These are phyloP conservation scores for Fusarium metavorans DNA, from an alignment of 2,329 filamentous ascomycete genomes.

Conservation along the genomic window DNA sequence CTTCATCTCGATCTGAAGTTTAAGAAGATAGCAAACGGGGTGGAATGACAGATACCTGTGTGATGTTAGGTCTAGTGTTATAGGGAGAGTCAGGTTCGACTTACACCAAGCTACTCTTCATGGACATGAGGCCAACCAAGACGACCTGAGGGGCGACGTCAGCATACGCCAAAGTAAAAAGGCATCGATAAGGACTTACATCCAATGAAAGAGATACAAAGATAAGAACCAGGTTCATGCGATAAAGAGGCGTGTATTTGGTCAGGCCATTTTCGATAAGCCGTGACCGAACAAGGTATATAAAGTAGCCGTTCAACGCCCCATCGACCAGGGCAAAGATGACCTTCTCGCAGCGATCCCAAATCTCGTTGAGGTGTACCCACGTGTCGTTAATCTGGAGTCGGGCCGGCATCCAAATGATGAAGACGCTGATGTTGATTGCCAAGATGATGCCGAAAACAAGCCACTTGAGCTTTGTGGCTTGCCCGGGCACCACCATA, in stretches of 20 bases:
- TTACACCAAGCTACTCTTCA: constrained; percentile 44
- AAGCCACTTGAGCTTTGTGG: constrained; percentile 56
- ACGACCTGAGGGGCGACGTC: constrained; percentile 18
- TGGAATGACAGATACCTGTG: constrained; percentile 51
- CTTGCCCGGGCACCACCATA: constrained; percentile 53
- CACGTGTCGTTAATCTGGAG: constrained; percentile 56
- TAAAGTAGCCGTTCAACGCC: constrained; percentile 63
- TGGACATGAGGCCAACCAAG: constrained; percentile 45
- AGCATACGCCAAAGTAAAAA: fast-evolving
- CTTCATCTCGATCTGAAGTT: constrained; percentile 63
- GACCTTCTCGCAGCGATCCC: constrained; percentile 65
- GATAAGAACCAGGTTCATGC: constrained; percentile 45
- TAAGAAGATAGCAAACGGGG: constrained; percentile 61
- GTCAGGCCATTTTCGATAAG: constrained; percentile 60
- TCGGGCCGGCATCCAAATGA: constrained; percentile 66
- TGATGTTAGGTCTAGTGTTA: background rate
- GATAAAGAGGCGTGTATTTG: constrained; percentile 60
- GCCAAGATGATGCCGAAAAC: constrained; percentile 58
- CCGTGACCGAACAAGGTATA: constrained; percentile 57
- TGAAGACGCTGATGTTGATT: constrained; percentile 65
- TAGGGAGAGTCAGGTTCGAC: background rate
- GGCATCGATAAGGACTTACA: background rate
- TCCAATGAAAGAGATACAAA: constrained; percentile 44
- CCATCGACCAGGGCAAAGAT: constrained; percentile 63
- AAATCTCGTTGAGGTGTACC: constrained; percentile 60